Percentiles rank a stretch among this genome's conserved stretches.
phyloP scores from a whole-genome alignment of 139 green algal species.

The Mesotaenium endlicherianum region DNA sequence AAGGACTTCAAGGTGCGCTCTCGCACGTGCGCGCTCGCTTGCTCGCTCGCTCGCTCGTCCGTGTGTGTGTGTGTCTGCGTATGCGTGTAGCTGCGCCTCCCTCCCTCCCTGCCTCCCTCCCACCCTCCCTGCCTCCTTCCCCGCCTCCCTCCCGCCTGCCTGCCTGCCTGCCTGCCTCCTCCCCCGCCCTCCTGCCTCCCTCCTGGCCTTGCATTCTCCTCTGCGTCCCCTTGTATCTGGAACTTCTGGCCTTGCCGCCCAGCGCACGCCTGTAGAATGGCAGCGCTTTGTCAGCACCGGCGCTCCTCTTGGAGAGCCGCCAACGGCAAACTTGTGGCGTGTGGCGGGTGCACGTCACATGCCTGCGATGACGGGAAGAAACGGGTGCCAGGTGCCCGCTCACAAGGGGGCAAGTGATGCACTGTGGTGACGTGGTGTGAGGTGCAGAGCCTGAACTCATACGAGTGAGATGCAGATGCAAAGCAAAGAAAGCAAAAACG shows the following conservation, averaged over 20 bases:
- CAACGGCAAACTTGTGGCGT: no score
- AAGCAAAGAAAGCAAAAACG: no score
- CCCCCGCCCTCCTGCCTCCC: neutral
- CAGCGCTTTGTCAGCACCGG: neutral
- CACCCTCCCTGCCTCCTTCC: neutral
- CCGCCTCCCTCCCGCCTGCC: neutral
- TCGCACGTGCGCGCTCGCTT: neutral
- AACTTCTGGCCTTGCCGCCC: neutral
- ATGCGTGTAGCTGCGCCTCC: neutral
- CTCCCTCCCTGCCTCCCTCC: neutral
- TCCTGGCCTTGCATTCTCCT: neutral
- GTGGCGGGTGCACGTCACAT: no score
- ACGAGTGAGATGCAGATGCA: no score
- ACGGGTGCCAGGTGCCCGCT: no score
- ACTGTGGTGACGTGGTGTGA: no score
- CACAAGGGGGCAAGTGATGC: no score
- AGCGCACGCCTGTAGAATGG: no score
- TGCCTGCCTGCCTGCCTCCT: neutral
- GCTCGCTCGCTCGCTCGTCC: neutral
- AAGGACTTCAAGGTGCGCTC: neutral
- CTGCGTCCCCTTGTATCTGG: neutral
- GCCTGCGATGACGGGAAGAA: no score
- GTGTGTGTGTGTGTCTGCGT: neutral
- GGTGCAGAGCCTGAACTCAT: no score
- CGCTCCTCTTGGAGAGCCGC: neutral